Evolutionary conservation across 2,329 filamentous ascomycete genomes (phyloP).

Genomic region (Alternaria gaisen): DNA sequence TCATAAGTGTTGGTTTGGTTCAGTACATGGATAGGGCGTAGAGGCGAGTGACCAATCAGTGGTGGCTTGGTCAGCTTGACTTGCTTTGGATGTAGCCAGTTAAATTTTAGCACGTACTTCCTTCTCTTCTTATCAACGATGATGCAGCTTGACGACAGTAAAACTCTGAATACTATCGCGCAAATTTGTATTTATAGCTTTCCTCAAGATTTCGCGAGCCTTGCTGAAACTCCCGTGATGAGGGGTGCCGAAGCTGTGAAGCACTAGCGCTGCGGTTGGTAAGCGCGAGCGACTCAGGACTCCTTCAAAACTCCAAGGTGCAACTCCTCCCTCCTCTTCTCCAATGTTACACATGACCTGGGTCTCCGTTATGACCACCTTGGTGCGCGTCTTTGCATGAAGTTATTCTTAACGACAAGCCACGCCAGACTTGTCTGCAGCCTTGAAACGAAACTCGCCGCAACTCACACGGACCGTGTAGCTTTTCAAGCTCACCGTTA

Average conservation of each 20-base stretch:
- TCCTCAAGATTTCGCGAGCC: background rate
- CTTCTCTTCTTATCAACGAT: background rate
- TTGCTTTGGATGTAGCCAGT: slow-evolving; percentile 15
- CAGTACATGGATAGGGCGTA: background rate
- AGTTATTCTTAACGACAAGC: background rate
- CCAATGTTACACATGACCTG: background rate
- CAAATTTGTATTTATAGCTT: background rate
- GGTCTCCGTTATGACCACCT: background rate
- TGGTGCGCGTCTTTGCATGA: background rate
- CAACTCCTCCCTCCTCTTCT: background rate
- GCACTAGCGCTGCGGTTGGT: slow-evolving; percentile 4
- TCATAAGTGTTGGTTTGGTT: background rate
- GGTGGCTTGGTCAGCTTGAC: slow-evolving; percentile 2
- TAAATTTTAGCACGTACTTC: background rate
- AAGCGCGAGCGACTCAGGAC: slow-evolving; percentile 1
- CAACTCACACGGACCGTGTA: too few species aligned
- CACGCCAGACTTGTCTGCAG: too few species aligned
- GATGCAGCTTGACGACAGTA: background rate
- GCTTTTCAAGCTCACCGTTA: too few species aligned
- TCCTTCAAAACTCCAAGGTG: background rate
- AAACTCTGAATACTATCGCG: background rate
- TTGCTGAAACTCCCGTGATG: slow-evolving; percentile 10
- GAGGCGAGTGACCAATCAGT: slow-evolving; percentile 7
- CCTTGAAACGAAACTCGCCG: too few species aligned
- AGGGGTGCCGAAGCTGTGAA: slow-evolving; percentile 18